These are phyloP conservation scores for Persicaria maculosa DNA, from an alignment of 148 eudicot species.

Conservation along the genomic window DNA sequence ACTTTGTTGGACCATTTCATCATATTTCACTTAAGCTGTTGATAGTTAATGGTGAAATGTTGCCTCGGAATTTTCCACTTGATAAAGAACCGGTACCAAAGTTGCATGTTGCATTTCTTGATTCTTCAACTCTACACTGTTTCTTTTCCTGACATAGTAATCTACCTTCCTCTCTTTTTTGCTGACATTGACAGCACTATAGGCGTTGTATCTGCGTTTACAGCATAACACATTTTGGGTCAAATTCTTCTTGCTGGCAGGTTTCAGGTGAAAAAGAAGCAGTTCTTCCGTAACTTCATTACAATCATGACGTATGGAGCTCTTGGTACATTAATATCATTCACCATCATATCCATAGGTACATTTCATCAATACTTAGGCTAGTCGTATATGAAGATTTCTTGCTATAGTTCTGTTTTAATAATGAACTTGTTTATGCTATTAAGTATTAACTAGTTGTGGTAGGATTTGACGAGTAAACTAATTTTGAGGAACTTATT, in stretches of 20 bases:
- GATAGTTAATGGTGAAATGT: not conserved
- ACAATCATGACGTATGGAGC: constrained; percentile 60
- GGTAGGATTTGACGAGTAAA: not conserved
- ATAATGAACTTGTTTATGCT: not conserved
- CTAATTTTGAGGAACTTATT: not conserved
- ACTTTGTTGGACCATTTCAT: not conserved
- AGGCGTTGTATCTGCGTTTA: not conserved
- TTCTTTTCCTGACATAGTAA: not conserved
- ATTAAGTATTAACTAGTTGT: no score
- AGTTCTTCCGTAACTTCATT: constrained; percentile 59
- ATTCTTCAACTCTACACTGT: not conserved
- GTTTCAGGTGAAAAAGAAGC: constrained; percentile 70
- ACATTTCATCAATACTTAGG: not conserved
- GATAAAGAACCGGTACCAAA: not conserved
- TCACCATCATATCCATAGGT: constrained; percentile 43
- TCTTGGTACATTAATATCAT: constrained; percentile 55
- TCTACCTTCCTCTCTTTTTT: not conserved
- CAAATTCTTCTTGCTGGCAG: constrained; percentile 23
- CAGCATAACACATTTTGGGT: not conserved
- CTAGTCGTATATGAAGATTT: not conserved
- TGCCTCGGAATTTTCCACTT: not conserved
- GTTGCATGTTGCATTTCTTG: not conserved
- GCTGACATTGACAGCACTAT: not conserved
- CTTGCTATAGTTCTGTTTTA: not conserved
- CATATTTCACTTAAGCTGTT: not conserved